phyloP scores from a whole-genome alignment of 352 stramenopile species.

The Phytophthora citricola region DNA sequence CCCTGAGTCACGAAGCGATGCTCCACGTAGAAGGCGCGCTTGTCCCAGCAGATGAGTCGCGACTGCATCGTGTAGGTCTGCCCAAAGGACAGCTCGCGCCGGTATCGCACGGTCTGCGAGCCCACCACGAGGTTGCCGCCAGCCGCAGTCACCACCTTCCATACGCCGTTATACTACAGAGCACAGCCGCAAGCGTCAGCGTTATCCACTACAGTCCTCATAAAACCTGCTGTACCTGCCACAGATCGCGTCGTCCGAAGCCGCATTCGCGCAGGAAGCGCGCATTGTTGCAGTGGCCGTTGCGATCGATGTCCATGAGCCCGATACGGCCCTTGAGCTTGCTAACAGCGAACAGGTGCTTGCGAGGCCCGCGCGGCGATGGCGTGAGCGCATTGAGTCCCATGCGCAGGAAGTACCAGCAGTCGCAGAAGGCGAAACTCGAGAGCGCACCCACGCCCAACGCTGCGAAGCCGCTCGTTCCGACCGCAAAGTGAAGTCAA shows the following conservation, averaged over 20 bases:
- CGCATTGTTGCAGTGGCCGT: constrained; percentile 89
- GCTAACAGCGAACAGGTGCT: constrained; percentile 63
- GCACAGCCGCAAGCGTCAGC: not conserved
- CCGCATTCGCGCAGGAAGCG: constrained; percentile 86
- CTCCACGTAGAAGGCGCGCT: constrained; percentile 87
- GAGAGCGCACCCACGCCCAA: constrained; percentile 48
- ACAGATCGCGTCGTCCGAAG: constrained; percentile 79
- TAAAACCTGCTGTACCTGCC: constrained; percentile 58
- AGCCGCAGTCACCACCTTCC: constrained; percentile 55
- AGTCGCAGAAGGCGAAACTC: constrained; percentile 73
- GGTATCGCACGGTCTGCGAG: constrained; percentile 83
- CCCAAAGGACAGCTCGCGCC: constrained; percentile 77
- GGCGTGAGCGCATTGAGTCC: constrained; percentile 34
- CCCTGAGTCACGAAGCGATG: constrained; percentile 79
- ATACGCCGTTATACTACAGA: constrained; percentile 75
- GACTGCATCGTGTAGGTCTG: constrained; percentile 76
- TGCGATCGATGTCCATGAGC: constrained; percentile 83
- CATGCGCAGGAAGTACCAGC: constrained; percentile 84
- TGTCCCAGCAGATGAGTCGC: constrained; percentile 83
- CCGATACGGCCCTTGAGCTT: constrained; percentile 52
- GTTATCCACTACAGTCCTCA: not conserved
- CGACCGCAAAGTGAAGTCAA: constrained; percentile 36
- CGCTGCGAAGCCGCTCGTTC: constrained; percentile 30
- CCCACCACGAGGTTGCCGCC: constrained; percentile 85
- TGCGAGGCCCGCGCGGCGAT: constrained; percentile 30